Evolutionary conservation across 139 green algal species (phyloP), one percentile per base, ranked within the genome.

Genomic region (Chlorella sp.): DNA sequence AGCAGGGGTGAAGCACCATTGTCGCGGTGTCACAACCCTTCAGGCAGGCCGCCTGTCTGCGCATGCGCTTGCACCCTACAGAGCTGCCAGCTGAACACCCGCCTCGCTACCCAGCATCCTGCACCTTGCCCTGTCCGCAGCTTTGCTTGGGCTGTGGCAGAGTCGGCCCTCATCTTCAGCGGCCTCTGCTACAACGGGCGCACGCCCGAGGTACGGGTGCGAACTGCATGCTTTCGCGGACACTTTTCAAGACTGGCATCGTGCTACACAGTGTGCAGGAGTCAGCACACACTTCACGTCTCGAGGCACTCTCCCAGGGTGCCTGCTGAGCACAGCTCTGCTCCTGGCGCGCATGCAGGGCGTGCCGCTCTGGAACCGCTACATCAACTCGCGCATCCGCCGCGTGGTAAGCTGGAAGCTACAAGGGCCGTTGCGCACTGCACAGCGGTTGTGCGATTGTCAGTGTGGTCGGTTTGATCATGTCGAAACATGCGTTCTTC

Each of bases 111-210:
- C 65, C 64, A 38, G 5, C 64, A 5, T 28, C 64, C 24, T 24
- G 65, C 67, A 32, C 62, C 62, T 30, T 32, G 62, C 62, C 19
- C 75, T n/a, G 14, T 6, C 38, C 56, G 60, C 78, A 78, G 79
- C 77, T 84, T 87, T 76, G 85, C 80, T 2, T 91, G 88, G 88
- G 60, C 74, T 13, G 79, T 97, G 3, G 89, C 90, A 4, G 92
- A 97, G 83, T 82, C 89, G 2, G 78, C 56, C n/a, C 88, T 96
- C 26, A 92, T 94, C 20, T 89, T 96, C 14, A 89, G 88, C 1
- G 95, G 95, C 44, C 87, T 97, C 34, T 92, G 94, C 84, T 97
- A 93, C 84, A 87, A 92, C 19, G 86, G 90, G n/a, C 74, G 54
- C 36, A 74, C 68, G 46, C 84, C 75, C 68, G 68, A 85, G 44